Evolutionary conservation across 2,329 filamentous ascomycete genomes (phyloP).

Genomic region (Aspergillaceae sp.): DNA sequence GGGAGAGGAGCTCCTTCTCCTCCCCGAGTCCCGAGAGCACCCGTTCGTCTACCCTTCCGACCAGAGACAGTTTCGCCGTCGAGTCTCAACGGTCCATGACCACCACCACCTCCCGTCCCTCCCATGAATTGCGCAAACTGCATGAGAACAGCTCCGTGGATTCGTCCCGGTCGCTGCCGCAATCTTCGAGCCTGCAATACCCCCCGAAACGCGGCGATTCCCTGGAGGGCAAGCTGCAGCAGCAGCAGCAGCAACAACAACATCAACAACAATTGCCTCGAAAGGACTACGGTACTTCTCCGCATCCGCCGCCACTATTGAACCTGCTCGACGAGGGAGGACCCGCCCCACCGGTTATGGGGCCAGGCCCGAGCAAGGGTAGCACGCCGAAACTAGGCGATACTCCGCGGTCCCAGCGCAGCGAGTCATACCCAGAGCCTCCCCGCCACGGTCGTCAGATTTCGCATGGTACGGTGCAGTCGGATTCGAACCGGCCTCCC

Average conservation of each 20-base stretch:
- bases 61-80: conserved; percentile 25
- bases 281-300: conserved; percentile 50
- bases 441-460: conserved; percentile 36
- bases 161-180: conserved; percentile 24
- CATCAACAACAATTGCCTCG: conserved; percentile 40
- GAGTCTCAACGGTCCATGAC: conserved; percentile 25
- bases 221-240: conserved; percentile 42
- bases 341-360: conserved; percentile 4
- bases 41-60: conserved; percentile 11
- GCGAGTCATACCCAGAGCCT: conserved; percentile 30
- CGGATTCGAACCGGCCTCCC: conserved; percentile 24
- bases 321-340: conserved; percentile 26
- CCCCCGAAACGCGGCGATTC: conserved; percentile 54
- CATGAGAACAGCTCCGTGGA: conserved; percentile 46
- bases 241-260: conserved; percentile 21
- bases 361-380: conserved; percentile 28
- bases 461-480: conserved; percentile 36
- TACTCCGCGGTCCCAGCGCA: conserved; percentile 41
- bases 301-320: conserved; percentile 21
- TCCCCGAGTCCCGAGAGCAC: conserved; percentile 24
- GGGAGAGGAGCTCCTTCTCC: conserved; percentile 34
- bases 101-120: conserved; percentile 41
- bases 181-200: conserved; percentile 26
- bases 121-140: conserved; percentile 48
- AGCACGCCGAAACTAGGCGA: conserved; percentile 35